These are phyloP conservation scores for Rachicladosporium sp. DNA, from an alignment of 2,329 filamentous ascomycete species.

Conservation along the genomic window DNA sequence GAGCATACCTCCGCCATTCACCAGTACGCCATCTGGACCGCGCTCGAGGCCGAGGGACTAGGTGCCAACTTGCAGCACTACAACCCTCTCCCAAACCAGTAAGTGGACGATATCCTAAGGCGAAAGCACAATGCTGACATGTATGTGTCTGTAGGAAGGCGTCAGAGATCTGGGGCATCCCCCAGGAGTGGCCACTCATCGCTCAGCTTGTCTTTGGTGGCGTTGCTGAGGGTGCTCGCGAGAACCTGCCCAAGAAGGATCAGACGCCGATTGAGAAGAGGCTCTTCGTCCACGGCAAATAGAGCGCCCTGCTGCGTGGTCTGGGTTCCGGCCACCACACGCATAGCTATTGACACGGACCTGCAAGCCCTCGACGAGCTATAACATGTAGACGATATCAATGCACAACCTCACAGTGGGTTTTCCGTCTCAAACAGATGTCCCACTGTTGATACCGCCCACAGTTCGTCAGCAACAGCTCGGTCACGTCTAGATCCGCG, in stretches of 20 bases:
- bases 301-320: background rate
- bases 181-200: conserved; percentile 61
- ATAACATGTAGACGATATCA: no score
- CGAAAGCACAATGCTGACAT: no score
- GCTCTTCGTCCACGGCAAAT: conserved; percentile 17
- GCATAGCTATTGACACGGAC: no score
- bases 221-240: conserved; percentile 33
- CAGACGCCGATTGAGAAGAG: conserved; percentile 19
- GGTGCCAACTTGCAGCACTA: conserved; percentile 21
- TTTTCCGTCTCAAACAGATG: no score
- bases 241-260: conserved; percentile 15
- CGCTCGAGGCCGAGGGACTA: conserved; percentile 18
- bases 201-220: conserved; percentile 68
- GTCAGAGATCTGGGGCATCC: conserved; percentile 55
- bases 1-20: conserved; percentile 54
- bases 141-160: conserved; percentile 36
- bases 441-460: no score
- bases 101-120: no score
- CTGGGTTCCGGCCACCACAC: no score
- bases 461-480: no score
- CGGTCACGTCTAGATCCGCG: no score
- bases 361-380: no score
- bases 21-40: conserved; percentile 17
- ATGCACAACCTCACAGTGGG: no score
- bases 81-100: conserved; percentile 51